Evolutionary conservation across 2,329 filamentous ascomycete species (phyloP).

Genomic region (Alternaria sp.): DNA sequence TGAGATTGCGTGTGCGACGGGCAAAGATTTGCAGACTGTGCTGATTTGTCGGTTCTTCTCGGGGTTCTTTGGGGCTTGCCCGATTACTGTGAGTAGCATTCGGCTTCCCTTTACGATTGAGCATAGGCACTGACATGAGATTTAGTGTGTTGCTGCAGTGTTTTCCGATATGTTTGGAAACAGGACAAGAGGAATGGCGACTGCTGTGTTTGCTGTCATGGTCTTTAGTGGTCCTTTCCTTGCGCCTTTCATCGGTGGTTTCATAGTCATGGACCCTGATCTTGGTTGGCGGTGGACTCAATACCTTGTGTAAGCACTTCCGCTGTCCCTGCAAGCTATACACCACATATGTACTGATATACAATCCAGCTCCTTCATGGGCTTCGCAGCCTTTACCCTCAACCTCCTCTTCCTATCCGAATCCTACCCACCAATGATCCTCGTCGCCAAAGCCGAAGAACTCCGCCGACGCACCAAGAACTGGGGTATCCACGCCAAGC

Average conservation of each 20-base stretch:
- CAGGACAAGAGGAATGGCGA: constrained; percentile 51
- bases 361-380: constrained; percentile 58
- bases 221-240: constrained; percentile 63
- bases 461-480: constrained; percentile 65
- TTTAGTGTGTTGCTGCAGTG: constrained; percentile 59
- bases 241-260: constrained; percentile 65
- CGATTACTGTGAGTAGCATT: constrained; percentile 57
- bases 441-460: constrained; percentile 65
- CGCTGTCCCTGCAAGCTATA: background rate
- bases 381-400: constrained; percentile 59
- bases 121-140: constrained; percentile 4
- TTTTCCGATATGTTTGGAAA: constrained; percentile 66
- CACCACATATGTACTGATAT: background rate
- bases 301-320: constrained; percentile 56
- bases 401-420: constrained; percentile 65
- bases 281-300: constrained; percentile 66
- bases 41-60: constrained; percentile 63
- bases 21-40: constrained; percentile 63
- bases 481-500: constrained; percentile 69
- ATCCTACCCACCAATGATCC: constrained; percentile 66
- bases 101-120: background rate
- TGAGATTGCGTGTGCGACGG: constrained; percentile 58
- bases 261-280: constrained; percentile 59
- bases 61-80: constrained; percentile 64
- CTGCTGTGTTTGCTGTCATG: constrained; percentile 62